These are phyloP conservation scores for Myrica gale DNA, from an alignment of 306 rosid species.

Conservation along the genomic window DNA sequence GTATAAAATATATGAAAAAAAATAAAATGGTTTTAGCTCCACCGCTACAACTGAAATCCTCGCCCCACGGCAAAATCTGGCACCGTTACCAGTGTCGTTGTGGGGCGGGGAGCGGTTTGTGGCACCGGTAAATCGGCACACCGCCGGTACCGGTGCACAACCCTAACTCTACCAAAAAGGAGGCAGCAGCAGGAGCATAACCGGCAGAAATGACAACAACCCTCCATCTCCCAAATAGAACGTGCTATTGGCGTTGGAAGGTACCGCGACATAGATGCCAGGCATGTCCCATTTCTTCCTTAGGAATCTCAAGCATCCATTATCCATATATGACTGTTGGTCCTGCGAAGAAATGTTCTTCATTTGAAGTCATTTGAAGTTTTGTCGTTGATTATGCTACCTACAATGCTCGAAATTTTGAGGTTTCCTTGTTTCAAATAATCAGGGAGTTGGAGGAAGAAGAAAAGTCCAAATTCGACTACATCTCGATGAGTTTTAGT, in stretches of 20 bases:
- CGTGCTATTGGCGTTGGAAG: slow-evolving; percentile 83
- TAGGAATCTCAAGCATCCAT: too few species aligned
- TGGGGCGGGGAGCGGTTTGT: too few species aligned
- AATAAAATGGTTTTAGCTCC: too few species aligned
- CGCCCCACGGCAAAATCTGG: too few species aligned
- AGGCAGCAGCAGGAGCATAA: slow-evolving; percentile 21
- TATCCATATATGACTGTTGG: background rate
- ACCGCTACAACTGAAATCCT: too few species aligned
- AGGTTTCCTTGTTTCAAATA: background rate
- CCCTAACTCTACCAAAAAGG: slow-evolving; percentile 14
- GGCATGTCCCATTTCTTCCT: slow-evolving; percentile 29
- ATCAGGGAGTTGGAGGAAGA: slow-evolving; percentile 51
- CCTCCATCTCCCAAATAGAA: slow-evolving; percentile 59
- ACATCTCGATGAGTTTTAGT: slow-evolving; percentile 46
- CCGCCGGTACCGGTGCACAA: too few species aligned
- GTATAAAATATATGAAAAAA: too few species aligned
- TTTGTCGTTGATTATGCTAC: background rate
- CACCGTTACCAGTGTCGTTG: too few species aligned
- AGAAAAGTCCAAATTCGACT: slow-evolving; percentile 45
- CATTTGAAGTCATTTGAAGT: background rate
- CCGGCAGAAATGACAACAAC: slow-evolving; percentile 35
- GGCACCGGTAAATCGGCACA: too few species aligned
- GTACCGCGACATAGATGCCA: slow-evolving; percentile 64
- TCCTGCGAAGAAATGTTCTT: background rate
- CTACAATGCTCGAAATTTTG: background rate